Evolutionary conservation across 129 eudicot species (phyloP), one percentile per base, ranked within the genome.

Genomic region (Flaveria linearis): DNA sequence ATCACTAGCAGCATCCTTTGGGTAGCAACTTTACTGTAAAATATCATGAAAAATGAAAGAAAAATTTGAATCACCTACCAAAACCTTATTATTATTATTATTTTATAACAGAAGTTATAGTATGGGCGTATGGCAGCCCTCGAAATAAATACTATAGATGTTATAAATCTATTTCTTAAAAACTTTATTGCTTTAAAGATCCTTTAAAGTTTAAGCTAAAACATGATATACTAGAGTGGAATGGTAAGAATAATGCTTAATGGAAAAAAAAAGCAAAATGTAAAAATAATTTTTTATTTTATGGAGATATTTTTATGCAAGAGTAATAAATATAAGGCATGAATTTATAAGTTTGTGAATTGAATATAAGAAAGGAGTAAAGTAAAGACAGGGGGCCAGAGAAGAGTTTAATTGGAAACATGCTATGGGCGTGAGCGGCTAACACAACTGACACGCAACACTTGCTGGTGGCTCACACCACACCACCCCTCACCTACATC

Each of bases 391-490:
- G 56, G 69, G 52, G 42, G n/a, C 0, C 13, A 13, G 52, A 13
- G 52, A 13, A 7, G 42, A 69, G 16, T 64, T 76, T 64, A 63
- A 63, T 63, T 17, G 79, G 74, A n/a, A n/a, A n/a, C n/a, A n/a
- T n/a, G n/a, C n/a, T n/a, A n/a, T n/a, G n/a, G n/a, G n/a, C n/a
- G n/a, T 79, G 83, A 79, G 9, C 63, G 83, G 83, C 78, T 53
- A 52, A 42, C 75, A 80, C 47, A 73, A 26, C 52, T 80, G 70
- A 73, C 83, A 80, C 83, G 83, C 83, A 80, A 80, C 53, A 20
- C 46, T 61, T 63, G 20, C 67, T 16, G 46, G 65, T 7, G 77
- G 62, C 66, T 71, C 77, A 79, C 72, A 53, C 63, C 73, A 64
- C 41, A 60, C 79, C 62, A 58, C 64, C 51, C 13, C 52, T 22